Conservation (phyloP, 768 basidiomycete genomes). For the Hygrophoropsis aurantiaca region DNA sequence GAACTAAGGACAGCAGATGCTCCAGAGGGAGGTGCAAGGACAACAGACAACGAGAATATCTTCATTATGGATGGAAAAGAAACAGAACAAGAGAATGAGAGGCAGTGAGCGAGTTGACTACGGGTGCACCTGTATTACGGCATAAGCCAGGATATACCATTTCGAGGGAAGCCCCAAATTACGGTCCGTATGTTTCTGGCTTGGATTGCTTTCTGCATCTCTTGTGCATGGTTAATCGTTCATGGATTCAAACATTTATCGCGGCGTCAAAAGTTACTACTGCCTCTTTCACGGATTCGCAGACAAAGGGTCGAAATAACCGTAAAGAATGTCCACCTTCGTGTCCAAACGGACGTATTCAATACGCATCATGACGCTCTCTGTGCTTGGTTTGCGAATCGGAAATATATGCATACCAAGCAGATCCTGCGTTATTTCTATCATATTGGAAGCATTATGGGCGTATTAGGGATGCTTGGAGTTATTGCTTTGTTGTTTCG, state of each 20-base stretch:
- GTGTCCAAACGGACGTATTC: conserved; percentile 48
- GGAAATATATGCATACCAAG: conserved; percentile 24
- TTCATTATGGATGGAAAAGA: conserved; percentile 58
- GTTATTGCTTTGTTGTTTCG: conserved; percentile 40
- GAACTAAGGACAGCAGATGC: conserved; percentile 62
- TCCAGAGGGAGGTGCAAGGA: conserved; percentile 65
- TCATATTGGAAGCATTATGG: conserved; percentile 46
- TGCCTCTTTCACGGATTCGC: conserved; percentile 21
- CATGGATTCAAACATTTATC: conserved; percentile 22
- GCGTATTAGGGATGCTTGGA: conserved; percentile 47
- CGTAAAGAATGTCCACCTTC: conserved; percentile 28
- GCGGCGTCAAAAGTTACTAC: conserved; percentile 13
- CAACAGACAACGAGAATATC: conserved; percentile 77
- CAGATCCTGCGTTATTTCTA: conserved; percentile 41
- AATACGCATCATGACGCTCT: conserved; percentile 51
- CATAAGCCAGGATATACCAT: too few species aligned
- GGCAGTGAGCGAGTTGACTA: too few species aligned
- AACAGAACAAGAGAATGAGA: too few species aligned
- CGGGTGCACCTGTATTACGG: too few species aligned
- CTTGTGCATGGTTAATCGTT: conserved; percentile 22
- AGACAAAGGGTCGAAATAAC: conserved; percentile 17
- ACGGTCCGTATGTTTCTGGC: conserved; percentile 17
- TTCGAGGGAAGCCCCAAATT: too few species aligned
- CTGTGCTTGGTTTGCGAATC: conserved; percentile 31
- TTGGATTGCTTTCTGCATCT: conserved; percentile 18